Conservation (phyloP, 108 stramenopile species). For the Nitzschia sp. region DNA sequence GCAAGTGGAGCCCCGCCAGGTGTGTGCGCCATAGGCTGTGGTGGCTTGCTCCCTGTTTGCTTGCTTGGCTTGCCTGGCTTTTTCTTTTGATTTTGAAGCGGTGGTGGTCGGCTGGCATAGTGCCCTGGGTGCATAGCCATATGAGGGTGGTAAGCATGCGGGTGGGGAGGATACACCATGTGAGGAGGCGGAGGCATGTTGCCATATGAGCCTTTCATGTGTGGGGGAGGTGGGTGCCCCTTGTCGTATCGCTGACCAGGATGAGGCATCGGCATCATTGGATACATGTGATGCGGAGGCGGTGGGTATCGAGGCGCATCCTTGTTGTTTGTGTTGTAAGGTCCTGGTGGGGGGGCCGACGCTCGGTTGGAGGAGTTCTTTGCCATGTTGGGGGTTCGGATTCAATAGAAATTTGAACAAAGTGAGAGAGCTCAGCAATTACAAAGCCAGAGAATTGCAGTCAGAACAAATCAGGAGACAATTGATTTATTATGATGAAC, state of each 20-base stretch:
- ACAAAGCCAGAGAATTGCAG: too few species aligned
- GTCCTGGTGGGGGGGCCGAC: constrained; percentile 4
- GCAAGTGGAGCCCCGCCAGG: background rate
- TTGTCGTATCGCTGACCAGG: constrained; percentile 11
- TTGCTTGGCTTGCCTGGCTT: constrained; percentile 1
- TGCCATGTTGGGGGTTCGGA: constrained; percentile 1
- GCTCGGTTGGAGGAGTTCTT: constrained; percentile 13
- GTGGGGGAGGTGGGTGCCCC: constrained; percentile 18
- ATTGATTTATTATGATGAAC: too few species aligned
- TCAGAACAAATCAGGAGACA: too few species aligned
- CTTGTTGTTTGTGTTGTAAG: constrained; percentile 13
- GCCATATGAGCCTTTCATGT: constrained; percentile 29
- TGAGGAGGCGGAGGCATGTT: constrained; percentile 27
- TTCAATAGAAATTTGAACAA: too few species aligned
- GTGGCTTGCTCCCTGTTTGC: background rate
- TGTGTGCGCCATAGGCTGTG: constrained; percentile 14
- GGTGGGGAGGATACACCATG: constrained; percentile 30
- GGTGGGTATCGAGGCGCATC: constrained; percentile 32
- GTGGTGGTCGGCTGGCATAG: constrained; percentile 20
- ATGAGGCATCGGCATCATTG: constrained; percentile 46
- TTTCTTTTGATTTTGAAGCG: background rate
- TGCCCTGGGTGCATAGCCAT: constrained; percentile 22
- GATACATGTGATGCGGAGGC: constrained; percentile 43
- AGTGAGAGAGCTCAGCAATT: too few species aligned
- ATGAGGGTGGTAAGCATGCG: constrained; percentile 29